A percentile compares a stretch with the other conserved stretches of the same genome.
These are phyloP conservation scores for Eruca vesicaria DNA, from an alignment of 441 rosid genomes.

Conservation along the genomic window DNA sequence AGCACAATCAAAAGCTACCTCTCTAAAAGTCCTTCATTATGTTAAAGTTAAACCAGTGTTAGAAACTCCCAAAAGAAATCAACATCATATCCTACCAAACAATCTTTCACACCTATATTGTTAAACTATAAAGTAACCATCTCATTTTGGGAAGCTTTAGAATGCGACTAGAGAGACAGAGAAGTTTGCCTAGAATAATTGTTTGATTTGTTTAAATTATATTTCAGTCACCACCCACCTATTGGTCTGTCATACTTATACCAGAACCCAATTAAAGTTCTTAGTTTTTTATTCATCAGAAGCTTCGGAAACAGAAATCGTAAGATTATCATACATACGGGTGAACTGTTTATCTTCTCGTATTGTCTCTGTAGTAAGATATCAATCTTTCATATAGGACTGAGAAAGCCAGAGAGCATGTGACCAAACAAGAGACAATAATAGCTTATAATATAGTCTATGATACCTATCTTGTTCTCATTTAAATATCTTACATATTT, in stretches of 20 bases:
- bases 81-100: conserved; percentile 31
- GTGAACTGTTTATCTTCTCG: neutral
- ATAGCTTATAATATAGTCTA: neutral
- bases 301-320: neutral
- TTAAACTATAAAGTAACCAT: neutral
- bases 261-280: neutral
- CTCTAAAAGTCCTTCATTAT: neutral
- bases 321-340: neutral
- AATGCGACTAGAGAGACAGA: conserved; percentile 5
- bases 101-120: conserved; percentile 4
- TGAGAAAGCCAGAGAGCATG: neutral
- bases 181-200: neutral
- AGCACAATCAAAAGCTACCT: neutral
- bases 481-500: neutral
- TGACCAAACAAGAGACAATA: neutral
- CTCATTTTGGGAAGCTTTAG: conserved; percentile 11
- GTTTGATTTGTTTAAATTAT: neutral
- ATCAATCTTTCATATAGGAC: neutral
- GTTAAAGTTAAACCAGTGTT: neutral
- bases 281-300: neutral
- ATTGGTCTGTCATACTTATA: conserved; percentile 5
- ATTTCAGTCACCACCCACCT: conserved; percentile 25
- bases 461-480: neutral
- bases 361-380: neutral
- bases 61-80: conserved; percentile 11